Conservation (phyloP, 108 stramenopile genomes). For the Asterionellopsis glacialis region DNA sequence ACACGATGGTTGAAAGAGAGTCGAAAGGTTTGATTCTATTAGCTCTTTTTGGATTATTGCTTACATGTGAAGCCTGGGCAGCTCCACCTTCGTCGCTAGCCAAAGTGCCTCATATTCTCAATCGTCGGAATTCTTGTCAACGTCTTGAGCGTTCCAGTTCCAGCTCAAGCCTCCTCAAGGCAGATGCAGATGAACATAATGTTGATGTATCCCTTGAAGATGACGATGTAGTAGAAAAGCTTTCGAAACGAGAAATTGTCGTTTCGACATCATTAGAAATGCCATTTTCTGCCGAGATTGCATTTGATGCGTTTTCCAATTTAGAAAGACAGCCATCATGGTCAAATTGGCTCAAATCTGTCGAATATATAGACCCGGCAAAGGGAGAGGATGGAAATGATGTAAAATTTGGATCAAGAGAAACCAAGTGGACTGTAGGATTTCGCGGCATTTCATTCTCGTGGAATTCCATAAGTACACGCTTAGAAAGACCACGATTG, state of each 20-base stretch:
- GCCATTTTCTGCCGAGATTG: slow-evolving; percentile 61
- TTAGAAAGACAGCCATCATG: slow-evolving; percentile 69
- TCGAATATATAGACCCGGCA: slow-evolving; percentile 35
- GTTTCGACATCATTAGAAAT: slow-evolving; percentile 33
- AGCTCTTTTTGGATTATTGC: no score
- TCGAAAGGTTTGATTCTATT: no score
- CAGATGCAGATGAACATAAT: no score
- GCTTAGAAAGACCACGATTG: slow-evolving; percentile 37
- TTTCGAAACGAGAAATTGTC: background rate
- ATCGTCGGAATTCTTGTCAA: no score
- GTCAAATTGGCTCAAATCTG: slow-evolving; percentile 67
- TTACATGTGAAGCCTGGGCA: no score
- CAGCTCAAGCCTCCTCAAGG: no score
- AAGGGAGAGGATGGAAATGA: slow-evolving; percentile 6
- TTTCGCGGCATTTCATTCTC: slow-evolving; percentile 60
- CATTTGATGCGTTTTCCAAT: slow-evolving; percentile 80
- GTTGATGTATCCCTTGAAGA: no score
- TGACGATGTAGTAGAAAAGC: no score
- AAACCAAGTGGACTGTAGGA: slow-evolving; percentile 67
- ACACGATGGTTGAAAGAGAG: no score
- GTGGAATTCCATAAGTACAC: slow-evolving; percentile 54
- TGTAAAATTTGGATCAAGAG: slow-evolving; percentile 11
- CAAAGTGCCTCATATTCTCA: no score
- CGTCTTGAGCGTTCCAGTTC: no score
- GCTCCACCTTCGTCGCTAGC: no score